A percentile compares a stretch with the other conserved stretches of the same genome.
Evolutionary conservation across 306 rosid genomes (phyloP).

Genomic region (Prosopis cineraria): DNA sequence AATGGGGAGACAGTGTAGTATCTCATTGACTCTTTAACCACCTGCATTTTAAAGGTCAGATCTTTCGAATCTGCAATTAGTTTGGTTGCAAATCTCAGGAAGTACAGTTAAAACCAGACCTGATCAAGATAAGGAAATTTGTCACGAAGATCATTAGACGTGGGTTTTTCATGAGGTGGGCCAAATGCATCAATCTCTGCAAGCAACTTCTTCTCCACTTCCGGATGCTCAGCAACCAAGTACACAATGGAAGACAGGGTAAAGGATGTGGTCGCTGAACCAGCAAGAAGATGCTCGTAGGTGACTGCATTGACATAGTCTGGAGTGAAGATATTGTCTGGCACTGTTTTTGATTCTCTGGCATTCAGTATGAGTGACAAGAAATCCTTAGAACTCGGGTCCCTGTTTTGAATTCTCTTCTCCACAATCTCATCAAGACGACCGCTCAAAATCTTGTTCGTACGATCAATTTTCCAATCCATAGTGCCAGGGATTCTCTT

Average conservation of each 20-base stretch:
- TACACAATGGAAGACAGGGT: conserved; percentile 75
- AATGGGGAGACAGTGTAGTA: conserved; percentile 78
- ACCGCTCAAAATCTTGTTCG: conserved; percentile 52
- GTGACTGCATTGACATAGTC: conserved; percentile 84
- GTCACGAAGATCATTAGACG: conserved; percentile 71
- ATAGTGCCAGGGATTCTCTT: conserved; percentile 89
- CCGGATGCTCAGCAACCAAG: conserved; percentile 79
- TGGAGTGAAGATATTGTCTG: conserved; percentile 59
- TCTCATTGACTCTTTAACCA: conserved; percentile 91
- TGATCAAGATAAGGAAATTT: conserved; percentile 87
- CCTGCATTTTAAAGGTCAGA: conserved; percentile 50
- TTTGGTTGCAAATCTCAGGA: not conserved
- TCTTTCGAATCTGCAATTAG: not conserved
- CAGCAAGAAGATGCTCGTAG: conserved; percentile 91
- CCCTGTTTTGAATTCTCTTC: conserved; percentile 57
- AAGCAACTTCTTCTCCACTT: conserved; percentile 73
- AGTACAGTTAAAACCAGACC: conserved; percentile 38
- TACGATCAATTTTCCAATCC: conserved; percentile 84
- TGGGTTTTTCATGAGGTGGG: conserved; percentile 53
- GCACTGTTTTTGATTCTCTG: conserved; percentile 57
- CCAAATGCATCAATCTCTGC: conserved; percentile 76
- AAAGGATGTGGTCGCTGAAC: conserved; percentile 87
- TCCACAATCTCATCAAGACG: conserved; percentile 74
- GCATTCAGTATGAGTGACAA: conserved; percentile 76
- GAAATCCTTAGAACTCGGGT: conserved; percentile 67